Evolutionary conservation across 2,329 filamentous ascomycete species (phyloP), one percentile per base, ranked within the genome.

Genomic region (Stachybotrys echinatus): DNA sequence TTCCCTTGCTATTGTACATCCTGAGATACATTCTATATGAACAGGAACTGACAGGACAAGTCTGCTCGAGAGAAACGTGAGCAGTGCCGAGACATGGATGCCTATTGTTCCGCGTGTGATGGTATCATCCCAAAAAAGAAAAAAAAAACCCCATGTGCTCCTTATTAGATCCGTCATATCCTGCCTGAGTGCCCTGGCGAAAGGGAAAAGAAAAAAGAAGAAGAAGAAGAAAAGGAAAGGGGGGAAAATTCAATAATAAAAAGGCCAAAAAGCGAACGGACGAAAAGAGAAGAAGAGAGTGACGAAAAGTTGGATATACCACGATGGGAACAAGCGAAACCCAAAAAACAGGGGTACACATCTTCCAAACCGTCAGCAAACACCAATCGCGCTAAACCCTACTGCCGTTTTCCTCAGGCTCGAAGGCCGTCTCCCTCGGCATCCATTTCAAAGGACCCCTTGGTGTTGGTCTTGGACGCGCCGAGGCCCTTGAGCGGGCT

Each of bases 371-470:
- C 14, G 27, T 34, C 27, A 34, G 27, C 2, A 34, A 34, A 34
- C 10, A 14, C n/a, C n/a, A n/a, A n/a, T n/a, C 27, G 14, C 27
- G 14, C 27, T 5, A 34, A 14, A 14, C 14, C 27, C 27, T 34
- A n/a, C n/a, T n/a, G n/a, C n/a, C n/a, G n/a, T n/a, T n/a, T 34
- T 14, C 3, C 14, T 10, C 10, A 34, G 14, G 27, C 48, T 17
- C 21, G 51, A 44, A 50, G 59, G 21, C 60, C 58, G 46, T 65
- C 62, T 10, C 62, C 61, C 48, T 65, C 62, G 20, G 62, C 62
- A 23, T 65, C 62, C 46, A 60, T 55, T 6, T 63, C 59, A 2
- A 50, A 45, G 12, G 31, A 47, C 45, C 27, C 50, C 12, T 48
- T 34, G 17, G 49, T 45, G 40, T 46, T 42, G 17, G 45, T 42